A percentile compares a stretch with the other conserved stretches of the same genome.
These are phyloP conservation scores for Colletotrichum caudatum DNA, from an alignment of 2,329 filamentous ascomycete genomes.

Conservation along the genomic window DNA sequence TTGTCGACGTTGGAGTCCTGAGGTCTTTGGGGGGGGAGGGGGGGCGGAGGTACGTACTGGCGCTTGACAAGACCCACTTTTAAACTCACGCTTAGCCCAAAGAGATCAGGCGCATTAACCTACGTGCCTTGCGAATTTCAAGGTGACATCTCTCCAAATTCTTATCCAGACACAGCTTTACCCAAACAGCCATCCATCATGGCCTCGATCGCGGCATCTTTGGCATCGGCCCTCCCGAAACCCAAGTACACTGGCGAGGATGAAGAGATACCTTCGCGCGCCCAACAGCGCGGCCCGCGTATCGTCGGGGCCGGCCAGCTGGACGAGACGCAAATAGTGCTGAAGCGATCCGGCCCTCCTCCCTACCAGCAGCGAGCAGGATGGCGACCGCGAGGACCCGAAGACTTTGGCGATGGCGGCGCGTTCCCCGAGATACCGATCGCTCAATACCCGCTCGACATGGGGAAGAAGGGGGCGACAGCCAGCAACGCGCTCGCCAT, in stretches of 20 bases:
- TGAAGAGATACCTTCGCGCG: conserved; percentile 79
- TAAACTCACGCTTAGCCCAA: conserved; percentile 18
- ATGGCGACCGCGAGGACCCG: conserved; percentile 89
- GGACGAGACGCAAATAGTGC: conserved; percentile 86
- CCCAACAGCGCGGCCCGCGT: conserved; percentile 82
- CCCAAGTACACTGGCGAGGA: conserved; percentile 92
- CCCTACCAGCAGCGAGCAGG: conserved; percentile 87
- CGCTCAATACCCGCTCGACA: conserved; percentile 94
- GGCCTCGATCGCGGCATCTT: conserved; percentile 76
- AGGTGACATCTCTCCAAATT: conserved; percentile 39
- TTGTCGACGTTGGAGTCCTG: neutral
- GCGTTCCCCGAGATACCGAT: conserved; percentile 95
- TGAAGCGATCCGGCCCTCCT: conserved; percentile 86
- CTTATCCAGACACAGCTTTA: conserved; percentile 31
- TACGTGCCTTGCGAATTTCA: conserved; percentile 40
- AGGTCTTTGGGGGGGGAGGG: no score
- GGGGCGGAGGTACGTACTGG: conserved; percentile 16
- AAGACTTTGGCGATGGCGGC: conserved; percentile 96
- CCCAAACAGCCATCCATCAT: conserved; percentile 58
- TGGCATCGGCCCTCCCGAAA: conserved; percentile 85
- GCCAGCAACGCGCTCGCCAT: conserved; percentile 91
- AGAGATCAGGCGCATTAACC: conserved; percentile 34
- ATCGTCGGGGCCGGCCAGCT: conserved; percentile 84
- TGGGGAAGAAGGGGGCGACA: conserved; percentile 82
- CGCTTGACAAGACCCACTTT: neutral